Evolutionary conservation across 768 basidiomycete genomes (phyloP).

Genomic region (Suillus lakei): DNA sequence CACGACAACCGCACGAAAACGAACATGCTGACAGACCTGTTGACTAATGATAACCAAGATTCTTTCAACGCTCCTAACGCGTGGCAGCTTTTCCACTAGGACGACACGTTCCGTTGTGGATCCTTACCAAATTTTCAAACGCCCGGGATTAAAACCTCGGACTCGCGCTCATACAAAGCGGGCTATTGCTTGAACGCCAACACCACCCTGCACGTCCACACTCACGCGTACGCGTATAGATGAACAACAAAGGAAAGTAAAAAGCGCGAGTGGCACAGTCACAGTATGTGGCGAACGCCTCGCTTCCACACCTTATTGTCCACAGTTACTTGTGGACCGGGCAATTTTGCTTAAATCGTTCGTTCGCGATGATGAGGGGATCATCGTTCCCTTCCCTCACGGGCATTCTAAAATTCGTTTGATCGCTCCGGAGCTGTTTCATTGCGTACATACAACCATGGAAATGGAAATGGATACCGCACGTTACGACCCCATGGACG

Average conservation of each 20-base stretch:
- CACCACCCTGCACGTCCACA: not conserved
- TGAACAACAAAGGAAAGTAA: not conserved
- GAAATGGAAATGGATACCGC: conserved; percentile 8
- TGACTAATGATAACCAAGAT: not conserved
- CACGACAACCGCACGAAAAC: not conserved
- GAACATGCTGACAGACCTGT: conserved; percentile 3
- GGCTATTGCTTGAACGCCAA: conserved; percentile 7
- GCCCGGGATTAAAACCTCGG: not conserved
- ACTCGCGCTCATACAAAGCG: not conserved
- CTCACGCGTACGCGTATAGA: not conserved
- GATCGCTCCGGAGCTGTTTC: not conserved
- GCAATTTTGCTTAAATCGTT: conserved; percentile 2
- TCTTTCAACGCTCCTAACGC: not conserved
- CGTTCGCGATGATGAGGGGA: not conserved
- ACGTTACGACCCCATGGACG: conserved; percentile 35
- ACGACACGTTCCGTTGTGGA: not conserved
- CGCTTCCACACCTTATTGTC: not conserved
- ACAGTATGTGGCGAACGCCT: not conserved
- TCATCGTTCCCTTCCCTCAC: not conserved
- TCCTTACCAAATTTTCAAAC: not conserved
- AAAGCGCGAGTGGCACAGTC: not conserved
- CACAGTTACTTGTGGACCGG: not conserved
- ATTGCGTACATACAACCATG: not conserved
- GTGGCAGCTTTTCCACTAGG: not conserved
- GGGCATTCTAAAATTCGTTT: not conserved